Evolutionary conservation across 352 stramenopile genomes (phyloP).

Genomic region (Globisporangium canariense): DNA sequence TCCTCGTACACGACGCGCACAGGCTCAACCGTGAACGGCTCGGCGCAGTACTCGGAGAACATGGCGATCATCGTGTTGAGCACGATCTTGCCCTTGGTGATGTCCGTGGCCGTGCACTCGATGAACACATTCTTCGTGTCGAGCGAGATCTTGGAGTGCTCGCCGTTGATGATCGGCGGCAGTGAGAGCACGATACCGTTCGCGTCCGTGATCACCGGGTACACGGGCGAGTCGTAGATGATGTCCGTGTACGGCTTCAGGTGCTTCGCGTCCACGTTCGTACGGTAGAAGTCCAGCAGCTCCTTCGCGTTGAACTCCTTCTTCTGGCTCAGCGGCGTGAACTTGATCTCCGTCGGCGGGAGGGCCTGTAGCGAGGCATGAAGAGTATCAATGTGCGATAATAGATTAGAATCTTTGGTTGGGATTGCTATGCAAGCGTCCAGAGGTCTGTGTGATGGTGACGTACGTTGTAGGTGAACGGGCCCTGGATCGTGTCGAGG

Average conservation of each 20-base stretch:
- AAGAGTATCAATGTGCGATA: not conserved
- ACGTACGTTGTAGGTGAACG: slow-evolving; percentile 90
- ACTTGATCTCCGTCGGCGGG: slow-evolving; percentile 93
- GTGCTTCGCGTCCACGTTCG: slow-evolving; percentile 94
- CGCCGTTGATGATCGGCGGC: slow-evolving; percentile 99
- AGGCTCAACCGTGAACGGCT: slow-evolving; percentile 95
- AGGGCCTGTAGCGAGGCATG: slow-evolving; percentile 60
- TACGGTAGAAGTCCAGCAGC: slow-evolving; percentile 96
- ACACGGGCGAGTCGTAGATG: slow-evolving; percentile 98
- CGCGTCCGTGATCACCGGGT: slow-evolving; percentile 96
- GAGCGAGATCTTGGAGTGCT: slow-evolving; percentile 96
- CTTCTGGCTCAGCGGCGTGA: slow-evolving; percentile 93
- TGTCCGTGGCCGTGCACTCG: slow-evolving; percentile 99
- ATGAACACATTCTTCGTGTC: slow-evolving; percentile 99
- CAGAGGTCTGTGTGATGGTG: not conserved
- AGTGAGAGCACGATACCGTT: slow-evolving; percentile 96
- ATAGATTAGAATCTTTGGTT: not conserved
- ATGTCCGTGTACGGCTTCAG: slow-evolving; percentile 99
- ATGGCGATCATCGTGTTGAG: slow-evolving; percentile 99
- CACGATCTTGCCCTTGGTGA: slow-evolving; percentile 99
- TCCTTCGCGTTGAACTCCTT: slow-evolving; percentile 92
- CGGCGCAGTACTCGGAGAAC: slow-evolving; percentile 98
- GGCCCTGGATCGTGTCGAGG: slow-evolving; percentile 93
- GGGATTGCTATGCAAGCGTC: not conserved
- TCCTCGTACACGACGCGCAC: slow-evolving; percentile 97